Conservation (phyloP, 352 stramenopile species). For the Aphanomyces cochlioides region DNA sequence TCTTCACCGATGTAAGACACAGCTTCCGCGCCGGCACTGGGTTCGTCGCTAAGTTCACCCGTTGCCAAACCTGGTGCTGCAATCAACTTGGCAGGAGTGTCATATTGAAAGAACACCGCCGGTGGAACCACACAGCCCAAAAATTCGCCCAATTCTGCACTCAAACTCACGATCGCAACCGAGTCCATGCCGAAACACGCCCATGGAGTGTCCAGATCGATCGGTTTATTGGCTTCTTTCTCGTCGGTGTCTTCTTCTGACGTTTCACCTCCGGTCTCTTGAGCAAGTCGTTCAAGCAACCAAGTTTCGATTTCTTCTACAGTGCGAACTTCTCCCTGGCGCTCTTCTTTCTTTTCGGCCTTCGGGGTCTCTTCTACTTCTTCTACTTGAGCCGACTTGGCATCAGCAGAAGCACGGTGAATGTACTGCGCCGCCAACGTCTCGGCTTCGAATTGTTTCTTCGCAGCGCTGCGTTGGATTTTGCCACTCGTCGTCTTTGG, state of each 20-base stretch:
- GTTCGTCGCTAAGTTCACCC: slow-evolving; percentile 41
- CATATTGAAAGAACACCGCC: slow-evolving; percentile 66
- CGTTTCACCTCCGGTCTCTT: slow-evolving; percentile 40
- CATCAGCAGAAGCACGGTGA: slow-evolving; percentile 38
- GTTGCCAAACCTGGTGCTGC: slow-evolving; percentile 53
- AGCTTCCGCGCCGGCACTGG: slow-evolving; percentile 32
- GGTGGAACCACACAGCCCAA: slow-evolving; percentile 64
- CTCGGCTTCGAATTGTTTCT: slow-evolving; percentile 45
- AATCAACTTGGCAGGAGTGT: slow-evolving; percentile 56
- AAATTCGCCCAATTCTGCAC: slow-evolving; percentile 60
- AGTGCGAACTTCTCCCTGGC: slow-evolving; percentile 43
- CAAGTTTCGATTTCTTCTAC: slow-evolving; percentile 67
- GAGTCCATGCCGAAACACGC: slow-evolving; percentile 63
- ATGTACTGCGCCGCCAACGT: slow-evolving; percentile 24
- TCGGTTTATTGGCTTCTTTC: slow-evolving; percentile 35
- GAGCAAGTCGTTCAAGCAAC: slow-evolving; percentile 58
- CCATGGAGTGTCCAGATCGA: slow-evolving; percentile 59
- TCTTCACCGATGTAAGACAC: slow-evolving; percentile 44
- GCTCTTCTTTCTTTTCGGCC: neutral
- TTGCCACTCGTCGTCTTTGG: slow-evolving; percentile 84
- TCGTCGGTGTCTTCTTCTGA: slow-evolving; percentile 27
- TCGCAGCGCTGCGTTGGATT: slow-evolving; percentile 69
- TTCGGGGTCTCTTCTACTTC: slow-evolving; percentile 19
- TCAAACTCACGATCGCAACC: slow-evolving; percentile 60
- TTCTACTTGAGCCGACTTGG: slow-evolving; percentile 34